Conservation (phyloP, 2,329 filamentous ascomycete species). For the Dendrostoma leiphaemia region DNA sequence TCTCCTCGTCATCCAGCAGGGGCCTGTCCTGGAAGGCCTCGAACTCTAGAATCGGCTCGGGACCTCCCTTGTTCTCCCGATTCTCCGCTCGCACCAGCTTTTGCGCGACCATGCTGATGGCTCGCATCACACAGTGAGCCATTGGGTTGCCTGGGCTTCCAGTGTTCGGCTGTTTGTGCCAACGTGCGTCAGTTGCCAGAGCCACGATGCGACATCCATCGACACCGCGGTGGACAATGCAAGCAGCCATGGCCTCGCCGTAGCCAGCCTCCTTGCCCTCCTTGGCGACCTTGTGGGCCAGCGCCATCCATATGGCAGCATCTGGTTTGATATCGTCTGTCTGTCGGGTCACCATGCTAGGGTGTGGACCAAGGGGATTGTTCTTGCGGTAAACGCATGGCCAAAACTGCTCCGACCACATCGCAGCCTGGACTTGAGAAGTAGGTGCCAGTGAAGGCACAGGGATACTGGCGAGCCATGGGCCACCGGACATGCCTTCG, state of each 20-base stretch:
- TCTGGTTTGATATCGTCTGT: conserved; percentile 66
- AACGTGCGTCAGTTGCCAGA: conserved; percentile 74
- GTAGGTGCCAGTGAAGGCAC: conserved; percentile 74
- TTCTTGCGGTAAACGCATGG: conserved; percentile 83
- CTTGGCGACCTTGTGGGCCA: conserved; percentile 63
- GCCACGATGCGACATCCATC: conserved; percentile 59
- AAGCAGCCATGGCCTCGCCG: conserved; percentile 71
- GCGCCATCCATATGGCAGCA: conserved; percentile 63
- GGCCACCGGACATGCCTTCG: conserved; percentile 43
- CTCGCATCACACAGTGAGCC: conserved; percentile 74
- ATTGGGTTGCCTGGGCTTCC: conserved; percentile 66
- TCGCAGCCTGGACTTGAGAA: conserved; percentile 69
- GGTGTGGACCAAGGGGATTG: conserved; percentile 82
- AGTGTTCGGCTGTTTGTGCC: conserved; percentile 51
- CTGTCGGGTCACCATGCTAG: conserved; percentile 67
- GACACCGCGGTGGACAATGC: conserved; percentile 64
- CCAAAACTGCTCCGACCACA: conserved; percentile 78
- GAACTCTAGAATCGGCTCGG: conserved; percentile 45
- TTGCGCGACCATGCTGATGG: conserved; percentile 78
- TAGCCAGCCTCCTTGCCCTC: conserved; percentile 56
- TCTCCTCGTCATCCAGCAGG: conserved; percentile 63
- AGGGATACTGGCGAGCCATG: conserved; percentile 61
- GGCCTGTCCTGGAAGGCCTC: conserved; percentile 68
- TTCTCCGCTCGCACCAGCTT: conserved; percentile 59
- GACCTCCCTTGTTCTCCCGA: conserved; percentile 26